These are phyloP conservation scores for Elymus sibiricus DNA, from an alignment of 176 grass and related monocot species.

Conservation along the genomic window DNA sequence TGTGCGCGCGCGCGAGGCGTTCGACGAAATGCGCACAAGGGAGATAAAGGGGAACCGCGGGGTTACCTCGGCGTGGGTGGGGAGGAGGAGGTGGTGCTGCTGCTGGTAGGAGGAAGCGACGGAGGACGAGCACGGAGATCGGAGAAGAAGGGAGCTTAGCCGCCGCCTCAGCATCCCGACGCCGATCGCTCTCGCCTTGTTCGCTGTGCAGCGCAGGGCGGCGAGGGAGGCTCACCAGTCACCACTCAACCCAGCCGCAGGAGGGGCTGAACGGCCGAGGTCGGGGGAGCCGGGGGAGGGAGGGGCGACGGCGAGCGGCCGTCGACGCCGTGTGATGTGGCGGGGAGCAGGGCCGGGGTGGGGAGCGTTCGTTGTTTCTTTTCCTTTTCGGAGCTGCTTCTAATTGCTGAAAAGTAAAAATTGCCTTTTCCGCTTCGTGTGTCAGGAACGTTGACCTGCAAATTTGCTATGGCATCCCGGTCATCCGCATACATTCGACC, in stretches of 20 bases:
- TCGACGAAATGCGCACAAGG: neutral
- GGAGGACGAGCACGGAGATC: neutral
- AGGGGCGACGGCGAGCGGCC: neutral
- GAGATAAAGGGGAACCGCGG: neutral
- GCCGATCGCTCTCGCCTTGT: neutral
- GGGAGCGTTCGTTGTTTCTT: neutral
- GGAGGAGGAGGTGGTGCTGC: neutral
- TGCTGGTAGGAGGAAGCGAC: neutral
- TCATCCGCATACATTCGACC: no score
- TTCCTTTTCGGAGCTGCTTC: neutral
- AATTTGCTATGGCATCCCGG: no score
- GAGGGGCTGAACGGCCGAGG: neutral
- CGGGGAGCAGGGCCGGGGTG: neutral
- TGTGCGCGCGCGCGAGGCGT: neutral
- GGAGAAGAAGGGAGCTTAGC: constrained; percentile 26
- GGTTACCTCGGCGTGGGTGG: constrained; percentile 18
- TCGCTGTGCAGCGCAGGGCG: neutral
- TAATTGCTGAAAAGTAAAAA: neutral
- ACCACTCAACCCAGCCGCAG: no score
- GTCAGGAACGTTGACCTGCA: no score
- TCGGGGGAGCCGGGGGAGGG: neutral
- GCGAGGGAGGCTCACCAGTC: neutral
- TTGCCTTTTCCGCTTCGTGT: neutral
- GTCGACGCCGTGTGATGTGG: neutral
- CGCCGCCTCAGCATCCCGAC: constrained; percentile 39